Evolutionary conservation across 2,329 filamentous ascomycete species (phyloP).

Genomic region (Cephalotrichum gorgonifer): DNA sequence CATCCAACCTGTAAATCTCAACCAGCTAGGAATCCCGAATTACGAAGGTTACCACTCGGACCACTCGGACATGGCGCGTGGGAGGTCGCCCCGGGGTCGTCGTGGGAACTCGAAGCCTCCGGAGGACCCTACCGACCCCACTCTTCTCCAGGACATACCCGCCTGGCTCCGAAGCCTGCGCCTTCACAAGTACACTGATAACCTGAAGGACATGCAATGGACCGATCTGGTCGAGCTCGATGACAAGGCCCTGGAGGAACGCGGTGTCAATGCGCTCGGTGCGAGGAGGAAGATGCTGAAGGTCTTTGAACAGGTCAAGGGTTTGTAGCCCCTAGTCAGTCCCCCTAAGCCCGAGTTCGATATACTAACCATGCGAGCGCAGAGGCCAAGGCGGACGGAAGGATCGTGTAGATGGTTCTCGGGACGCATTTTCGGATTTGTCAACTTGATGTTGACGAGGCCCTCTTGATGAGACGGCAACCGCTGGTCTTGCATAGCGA

Average conservation of each 20-base stretch:
- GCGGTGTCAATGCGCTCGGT: constrained; percentile 89
- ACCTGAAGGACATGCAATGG: constrained; percentile 96
- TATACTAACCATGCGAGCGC: constrained; percentile 16
- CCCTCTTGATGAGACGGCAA: neutral
- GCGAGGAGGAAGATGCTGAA: constrained; percentile 97
- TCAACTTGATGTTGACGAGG: neutral
- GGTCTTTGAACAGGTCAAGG: constrained; percentile 94
- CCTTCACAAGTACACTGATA: constrained; percentile 97
- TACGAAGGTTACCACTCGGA: constrained; percentile 88
- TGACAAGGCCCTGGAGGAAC: constrained; percentile 83
- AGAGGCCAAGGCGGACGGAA: constrained; percentile 68
- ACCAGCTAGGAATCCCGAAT: constrained; percentile 57
- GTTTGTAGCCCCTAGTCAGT: constrained; percentile 26
- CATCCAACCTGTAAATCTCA: constrained; percentile 60
- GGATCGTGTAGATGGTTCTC: constrained; percentile 35
- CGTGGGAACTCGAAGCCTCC: constrained; percentile 94
- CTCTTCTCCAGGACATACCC: constrained; percentile 86
- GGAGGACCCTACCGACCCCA: constrained; percentile 90
- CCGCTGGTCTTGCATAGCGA: neutral
- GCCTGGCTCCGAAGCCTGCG: constrained; percentile 90
- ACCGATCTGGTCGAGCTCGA: constrained; percentile 84
- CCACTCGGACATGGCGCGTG: constrained; percentile 82
- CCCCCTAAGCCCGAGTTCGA: neutral
- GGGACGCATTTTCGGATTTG: neutral
- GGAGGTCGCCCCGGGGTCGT: constrained; percentile 83